Evolutionary conservation across 2,329 filamentous ascomycete species (phyloP).

Genomic region (Aphanocladium album): DNA sequence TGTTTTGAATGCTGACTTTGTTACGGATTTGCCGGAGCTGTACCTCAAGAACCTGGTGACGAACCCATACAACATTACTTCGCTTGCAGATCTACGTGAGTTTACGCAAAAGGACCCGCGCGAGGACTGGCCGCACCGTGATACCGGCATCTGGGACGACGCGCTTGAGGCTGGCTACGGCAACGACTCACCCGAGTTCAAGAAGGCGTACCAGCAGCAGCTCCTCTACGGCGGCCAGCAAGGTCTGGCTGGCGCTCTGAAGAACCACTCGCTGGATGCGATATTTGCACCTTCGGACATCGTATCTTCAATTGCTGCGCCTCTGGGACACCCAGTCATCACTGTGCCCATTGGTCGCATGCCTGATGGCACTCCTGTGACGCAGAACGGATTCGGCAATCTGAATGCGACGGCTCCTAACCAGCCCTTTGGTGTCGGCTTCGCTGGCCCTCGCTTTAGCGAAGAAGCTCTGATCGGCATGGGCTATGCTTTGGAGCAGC

Average conservation of each 20-base stretch:
- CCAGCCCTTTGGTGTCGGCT: conserved; percentile 57
- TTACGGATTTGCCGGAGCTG: conserved; percentile 40
- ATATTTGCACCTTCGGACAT: conserved; percentile 47
- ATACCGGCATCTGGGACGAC: conserved; percentile 51
- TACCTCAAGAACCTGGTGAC: conserved; percentile 49
- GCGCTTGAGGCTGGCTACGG: conserved; percentile 47
- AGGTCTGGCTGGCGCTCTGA: conserved; percentile 53
- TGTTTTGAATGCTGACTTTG: conserved; percentile 54
- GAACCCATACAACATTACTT: conserved; percentile 51
- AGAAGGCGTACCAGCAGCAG: conserved; percentile 48
- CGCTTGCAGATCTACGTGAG: conserved; percentile 41
- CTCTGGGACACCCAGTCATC: conserved; percentile 55
- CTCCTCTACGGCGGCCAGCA: conserved; percentile 50
- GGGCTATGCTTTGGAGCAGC: conserved; percentile 65
- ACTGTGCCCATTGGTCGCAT: conserved; percentile 59
- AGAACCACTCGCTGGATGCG: conserved; percentile 50
- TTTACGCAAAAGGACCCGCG: conserved; percentile 47
- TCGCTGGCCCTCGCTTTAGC: conserved; percentile 54
- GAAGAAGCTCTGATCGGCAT: conserved; percentile 58
- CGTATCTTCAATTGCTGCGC: conserved; percentile 43
- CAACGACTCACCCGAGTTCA: conserved; percentile 53
- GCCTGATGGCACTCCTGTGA: conserved; percentile 43
- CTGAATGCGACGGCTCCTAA: conserved; percentile 50
- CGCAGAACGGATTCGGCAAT: conserved; percentile 39
- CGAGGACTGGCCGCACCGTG: conserved; percentile 53